Evolutionary conservation across 2,329 filamentous ascomycete genomes (phyloP), one percentile per base, ranked within the genome.

Genomic region (Diaporthe destruens): DNA sequence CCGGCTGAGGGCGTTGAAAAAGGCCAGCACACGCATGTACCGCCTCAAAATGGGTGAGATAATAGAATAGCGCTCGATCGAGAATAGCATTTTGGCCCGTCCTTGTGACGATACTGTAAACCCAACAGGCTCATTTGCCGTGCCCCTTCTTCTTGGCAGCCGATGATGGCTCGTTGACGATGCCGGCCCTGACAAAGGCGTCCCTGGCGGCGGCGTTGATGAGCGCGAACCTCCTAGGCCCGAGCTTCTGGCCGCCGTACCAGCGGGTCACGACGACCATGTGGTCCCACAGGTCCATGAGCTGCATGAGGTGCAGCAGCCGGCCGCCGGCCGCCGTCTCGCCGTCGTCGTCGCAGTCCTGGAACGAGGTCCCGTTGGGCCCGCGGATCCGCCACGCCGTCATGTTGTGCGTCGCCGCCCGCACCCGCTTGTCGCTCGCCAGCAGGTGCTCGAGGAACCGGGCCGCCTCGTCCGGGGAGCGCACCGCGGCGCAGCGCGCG

Each of bases 341-440:
- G 2, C 96, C 96, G 80, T 99, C 96, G 78, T 99, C 96, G 78
- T 99, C 94, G 79, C 92, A 98, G 82, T 99, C 96, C 81, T 98
- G 95, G 76, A 92, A 94, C 36, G 85, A 84, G 66, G 87, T 87
- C 6, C 85, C 84, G 75, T 82, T 84, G 71, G 85, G 87, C 0
- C 89, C 89, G 39, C 88, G 89, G 70, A 98, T 95, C 14, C 96
- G 90, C 94, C 95, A 98, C 1, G 96, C 96, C 25, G 93, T 95
- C 79, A 99, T 98, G 81, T 98, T 98, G 81, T 99, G 96, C 74
- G 96, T 95, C 6, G 96, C 96, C 59, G 88, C 86, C n/a, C 94
- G 92, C 47, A 94, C 92, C 77, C 93, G 94, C 83, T 93, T 95
- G 82, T 98, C 95, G 11, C 91, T 93, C 6, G 91, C 88, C 9